Conservation (phyloP, 2,329 filamentous ascomycete species). For the Magnaporthales sp. region DNA sequence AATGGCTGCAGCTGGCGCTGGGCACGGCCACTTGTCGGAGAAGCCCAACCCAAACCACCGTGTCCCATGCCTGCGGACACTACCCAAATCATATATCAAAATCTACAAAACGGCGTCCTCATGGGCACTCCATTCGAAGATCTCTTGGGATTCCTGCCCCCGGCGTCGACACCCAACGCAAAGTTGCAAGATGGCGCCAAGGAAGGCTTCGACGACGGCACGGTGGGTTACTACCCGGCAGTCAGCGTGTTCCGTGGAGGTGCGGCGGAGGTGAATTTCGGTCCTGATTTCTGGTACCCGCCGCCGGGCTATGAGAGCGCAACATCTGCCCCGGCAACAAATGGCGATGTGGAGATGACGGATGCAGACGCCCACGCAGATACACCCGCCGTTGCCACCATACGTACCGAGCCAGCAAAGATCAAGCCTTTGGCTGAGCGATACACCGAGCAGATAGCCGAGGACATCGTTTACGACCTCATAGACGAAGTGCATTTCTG, state of each 20-base stretch:
- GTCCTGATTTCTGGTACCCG: slow-evolving; percentile 85
- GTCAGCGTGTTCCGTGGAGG: slow-evolving; percentile 89
- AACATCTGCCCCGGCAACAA: slow-evolving; percentile 22
- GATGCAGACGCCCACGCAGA: slow-evolving; percentile 26
- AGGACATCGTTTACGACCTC: slow-evolving; percentile 88
- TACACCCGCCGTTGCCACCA: slow-evolving; percentile 11
- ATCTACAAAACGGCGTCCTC: slow-evolving; percentile 87
- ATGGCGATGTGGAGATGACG: slow-evolving; percentile 40
- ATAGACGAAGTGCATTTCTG: slow-evolving; percentile 92
- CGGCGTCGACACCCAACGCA: slow-evolving; percentile 70
- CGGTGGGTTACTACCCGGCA: slow-evolving; percentile 91
- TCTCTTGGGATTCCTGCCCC: slow-evolving; percentile 83
- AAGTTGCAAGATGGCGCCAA: slow-evolving; percentile 65
- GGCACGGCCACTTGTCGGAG: slow-evolving; percentile 26
- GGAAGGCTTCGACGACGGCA: slow-evolving; percentile 85
- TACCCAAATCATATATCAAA: slow-evolving; percentile 78
- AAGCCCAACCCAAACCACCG: slow-evolving; percentile 65
- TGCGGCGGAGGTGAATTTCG: slow-evolving; percentile 88
- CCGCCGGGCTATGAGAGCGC: slow-evolving; percentile 46
- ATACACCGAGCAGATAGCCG: slow-evolving; percentile 87
- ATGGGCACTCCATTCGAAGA: slow-evolving; percentile 85
- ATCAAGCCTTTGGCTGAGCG: slow-evolving; percentile 63
- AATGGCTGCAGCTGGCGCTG: slow-evolving; percentile 30
- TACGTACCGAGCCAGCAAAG: slow-evolving; percentile 9
- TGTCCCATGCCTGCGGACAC: slow-evolving; percentile 66